Evolutionary conservation across 2,329 filamentous ascomycete species (phyloP).

Genomic region (Sporothrix variecibatus): DNA sequence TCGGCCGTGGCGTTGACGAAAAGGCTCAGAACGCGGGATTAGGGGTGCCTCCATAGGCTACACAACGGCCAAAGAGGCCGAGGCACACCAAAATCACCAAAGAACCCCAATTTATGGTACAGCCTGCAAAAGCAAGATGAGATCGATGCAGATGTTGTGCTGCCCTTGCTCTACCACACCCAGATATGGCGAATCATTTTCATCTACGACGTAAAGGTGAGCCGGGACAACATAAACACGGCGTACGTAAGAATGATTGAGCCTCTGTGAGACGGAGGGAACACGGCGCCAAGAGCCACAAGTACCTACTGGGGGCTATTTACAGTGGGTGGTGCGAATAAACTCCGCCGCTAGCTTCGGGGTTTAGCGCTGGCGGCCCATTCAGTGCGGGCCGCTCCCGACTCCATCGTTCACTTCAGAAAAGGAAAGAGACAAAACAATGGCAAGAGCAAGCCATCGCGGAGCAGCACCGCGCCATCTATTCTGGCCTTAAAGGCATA

Average conservation of each 20-base stretch:
- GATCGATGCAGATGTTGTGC: neutral
- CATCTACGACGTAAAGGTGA: neutral
- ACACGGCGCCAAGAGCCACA: neutral
- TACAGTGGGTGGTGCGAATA: neutral
- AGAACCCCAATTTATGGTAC: neutral
- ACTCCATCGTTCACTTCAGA: neutral
- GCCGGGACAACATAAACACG: neutral
- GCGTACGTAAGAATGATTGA: neutral
- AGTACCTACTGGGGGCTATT: neutral
- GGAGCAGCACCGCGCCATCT: neutral
- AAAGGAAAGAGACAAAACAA: neutral
- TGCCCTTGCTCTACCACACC: neutral
- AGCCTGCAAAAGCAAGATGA: neutral
- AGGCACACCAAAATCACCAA: neutral
- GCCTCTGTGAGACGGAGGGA: neutral
- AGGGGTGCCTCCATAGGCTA: neutral
- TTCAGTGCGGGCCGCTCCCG: neutral
- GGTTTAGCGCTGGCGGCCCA: neutral
- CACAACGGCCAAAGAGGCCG: neutral
- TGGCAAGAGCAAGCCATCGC: too few relatives aligned
- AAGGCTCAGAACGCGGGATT: neutral
- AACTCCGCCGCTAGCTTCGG: neutral
- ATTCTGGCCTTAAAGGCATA: neutral
- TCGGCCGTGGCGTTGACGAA: slow-evolving; percentile 17
- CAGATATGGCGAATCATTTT: neutral